Evolutionary conservation across 257 asterid genomes (phyloP).

Genomic region (Nicotiana attenuata): DNA sequence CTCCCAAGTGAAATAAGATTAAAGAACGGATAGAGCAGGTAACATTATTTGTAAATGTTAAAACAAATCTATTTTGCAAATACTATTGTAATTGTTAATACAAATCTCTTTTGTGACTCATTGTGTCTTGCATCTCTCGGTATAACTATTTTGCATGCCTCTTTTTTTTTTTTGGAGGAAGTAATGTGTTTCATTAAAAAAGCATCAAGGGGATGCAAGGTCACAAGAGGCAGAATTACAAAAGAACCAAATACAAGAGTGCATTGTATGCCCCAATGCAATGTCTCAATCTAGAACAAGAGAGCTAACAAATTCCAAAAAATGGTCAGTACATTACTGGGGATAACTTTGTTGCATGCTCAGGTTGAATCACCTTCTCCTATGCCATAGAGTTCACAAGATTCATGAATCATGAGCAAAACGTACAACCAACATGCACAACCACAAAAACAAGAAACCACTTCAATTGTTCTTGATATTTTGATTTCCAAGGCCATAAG

Average conservation of each 20-base stretch:
- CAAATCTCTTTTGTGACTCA: not conserved
- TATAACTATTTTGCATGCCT: not conserved
- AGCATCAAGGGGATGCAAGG: too few relatives aligned
- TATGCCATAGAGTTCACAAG: not conserved
- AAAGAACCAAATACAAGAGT: too few relatives aligned
- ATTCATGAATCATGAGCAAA: not conserved
- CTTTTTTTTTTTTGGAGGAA: too few relatives aligned
- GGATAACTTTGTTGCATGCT: not conserved
- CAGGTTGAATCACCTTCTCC: not conserved
- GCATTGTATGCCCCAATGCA: too few relatives aligned
- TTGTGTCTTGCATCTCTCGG: not conserved
- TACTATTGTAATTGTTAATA: not conserved
- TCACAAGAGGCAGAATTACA: too few relatives aligned
- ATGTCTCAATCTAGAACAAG: too few relatives aligned
- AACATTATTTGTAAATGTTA: not conserved
- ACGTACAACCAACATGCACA: not conserved
- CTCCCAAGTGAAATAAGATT: not conserved
- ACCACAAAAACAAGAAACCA: not conserved
- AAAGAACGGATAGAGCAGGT: not conserved
- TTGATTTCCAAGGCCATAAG: not conserved
- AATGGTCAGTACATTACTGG: not conserved
- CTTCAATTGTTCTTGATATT: not conserved
- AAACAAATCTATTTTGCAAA: not conserved
- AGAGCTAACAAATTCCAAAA: too few relatives aligned
- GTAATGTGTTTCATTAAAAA: too few relatives aligned